phyloP scores from a whole-genome alignment of 2,329 filamentous ascomycete species.

The Whalleya microplaca region DNA sequence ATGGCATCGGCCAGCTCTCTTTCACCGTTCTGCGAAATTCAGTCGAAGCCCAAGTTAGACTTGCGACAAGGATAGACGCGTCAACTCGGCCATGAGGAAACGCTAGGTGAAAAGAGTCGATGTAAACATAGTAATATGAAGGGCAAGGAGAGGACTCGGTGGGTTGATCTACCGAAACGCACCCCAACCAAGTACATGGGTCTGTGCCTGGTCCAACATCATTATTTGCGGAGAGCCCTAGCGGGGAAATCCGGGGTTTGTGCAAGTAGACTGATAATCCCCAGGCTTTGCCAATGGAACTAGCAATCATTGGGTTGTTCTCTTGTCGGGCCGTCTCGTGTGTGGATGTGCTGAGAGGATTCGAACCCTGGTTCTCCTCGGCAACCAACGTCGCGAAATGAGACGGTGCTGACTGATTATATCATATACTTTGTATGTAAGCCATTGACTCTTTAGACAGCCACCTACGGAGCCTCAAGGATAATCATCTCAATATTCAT shows the following conservation, averaged over 20 bases:
- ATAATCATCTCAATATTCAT: not conserved
- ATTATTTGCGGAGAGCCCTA: not conserved
- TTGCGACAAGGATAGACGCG: too few species aligned
- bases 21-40: too few species aligned
- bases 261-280: not conserved
- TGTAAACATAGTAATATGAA: not conserved
- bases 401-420: not conserved
- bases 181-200: not conserved
- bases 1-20: too few species aligned
- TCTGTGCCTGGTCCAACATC: not conserved
- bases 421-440: not conserved
- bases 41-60: too few species aligned
- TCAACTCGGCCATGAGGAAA: not conserved
- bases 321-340: not conserved
- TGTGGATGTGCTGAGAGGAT: not conserved
- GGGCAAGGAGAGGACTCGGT: not conserved
- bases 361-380: not conserved
- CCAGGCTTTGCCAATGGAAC: not conserved
- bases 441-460: not conserved
- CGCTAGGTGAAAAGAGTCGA: not conserved
- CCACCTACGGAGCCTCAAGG: not conserved
- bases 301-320: not conserved
- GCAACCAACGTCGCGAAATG: not conserved
- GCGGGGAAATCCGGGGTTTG: not conserved
- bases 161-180: not conserved